These are phyloP conservation scores for Paraleonurus japonicus DNA, from an alignment of 257 asterid species.

Conservation along the genomic window DNA sequence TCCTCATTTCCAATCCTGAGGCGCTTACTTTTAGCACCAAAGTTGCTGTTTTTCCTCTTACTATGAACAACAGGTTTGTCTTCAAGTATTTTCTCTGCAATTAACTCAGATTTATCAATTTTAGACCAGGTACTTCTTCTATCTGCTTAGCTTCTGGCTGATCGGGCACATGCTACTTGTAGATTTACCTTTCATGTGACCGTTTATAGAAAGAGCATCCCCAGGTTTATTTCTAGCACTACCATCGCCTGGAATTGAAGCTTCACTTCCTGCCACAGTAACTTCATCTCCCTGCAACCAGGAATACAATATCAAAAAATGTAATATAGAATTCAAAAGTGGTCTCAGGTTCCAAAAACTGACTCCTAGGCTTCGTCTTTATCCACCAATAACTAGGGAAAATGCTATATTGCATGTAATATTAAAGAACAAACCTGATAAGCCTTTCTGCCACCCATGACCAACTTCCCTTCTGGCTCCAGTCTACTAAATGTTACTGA, in stretches of 20 bases:
- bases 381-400: not conserved
- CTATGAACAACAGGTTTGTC: conserved; percentile 35
- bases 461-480: conserved; percentile 93
- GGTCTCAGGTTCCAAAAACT: not conserved
- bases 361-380: not conserved
- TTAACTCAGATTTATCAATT: conserved; percentile 33
- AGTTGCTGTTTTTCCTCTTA: conserved; percentile 66
- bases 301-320: not conserved
- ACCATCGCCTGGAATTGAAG: conserved; percentile 40
- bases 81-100: conserved; percentile 45
- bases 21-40: conserved; percentile 60
- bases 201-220: conserved; percentile 35
- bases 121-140: conserved; percentile 32
- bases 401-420: not conserved
- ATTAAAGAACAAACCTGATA: conserved; percentile 59
- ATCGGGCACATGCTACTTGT: conserved; percentile 27
- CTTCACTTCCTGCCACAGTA: conserved; percentile 31
- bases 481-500: conserved; percentile 93
- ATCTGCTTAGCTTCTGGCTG: conserved; percentile 37
- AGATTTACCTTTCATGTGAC: conserved; percentile 38
- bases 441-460: conserved; percentile 92
- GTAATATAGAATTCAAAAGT: not conserved
- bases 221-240: conserved; percentile 37
- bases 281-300: conserved; percentile 66
- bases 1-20: conserved; percentile 57